A percentile compares a stretch with the other conserved stretches of the same genome.
Evolutionary conservation across 140 eudicot species (phyloP).

Genomic region (Cichorium intybus): DNA sequence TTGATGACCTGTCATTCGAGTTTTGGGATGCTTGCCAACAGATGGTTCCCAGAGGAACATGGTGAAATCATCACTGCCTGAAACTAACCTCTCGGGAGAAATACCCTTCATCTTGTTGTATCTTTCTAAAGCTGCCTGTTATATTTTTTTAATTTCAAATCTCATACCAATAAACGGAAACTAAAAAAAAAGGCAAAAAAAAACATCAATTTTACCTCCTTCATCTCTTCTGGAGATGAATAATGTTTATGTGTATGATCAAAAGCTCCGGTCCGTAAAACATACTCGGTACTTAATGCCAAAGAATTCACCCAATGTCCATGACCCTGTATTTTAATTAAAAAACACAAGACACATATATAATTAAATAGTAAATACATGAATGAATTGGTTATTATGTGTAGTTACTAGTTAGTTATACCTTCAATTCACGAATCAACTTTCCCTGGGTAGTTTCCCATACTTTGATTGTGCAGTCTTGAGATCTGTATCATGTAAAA

Average conservation of each 20-base stretch:
- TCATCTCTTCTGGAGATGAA: constrained; percentile 91
- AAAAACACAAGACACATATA: neutral
- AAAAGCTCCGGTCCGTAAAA: constrained; percentile 95
- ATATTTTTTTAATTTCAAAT: neutral
- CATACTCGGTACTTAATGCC: constrained; percentile 95
- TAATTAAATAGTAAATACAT: neutral
- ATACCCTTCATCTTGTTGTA: constrained; percentile 83
- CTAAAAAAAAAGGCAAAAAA: neutral
- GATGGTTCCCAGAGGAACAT: constrained; percentile 98
- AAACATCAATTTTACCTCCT: constrained; percentile 45
- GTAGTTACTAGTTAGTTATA: constrained; percentile 4
- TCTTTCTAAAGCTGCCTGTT: constrained; percentile 85
- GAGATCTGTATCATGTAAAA: constrained; percentile 56
- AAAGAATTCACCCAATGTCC: constrained; percentile 98
- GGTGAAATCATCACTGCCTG: constrained; percentile 98
- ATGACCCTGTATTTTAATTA: constrained; percentile 58
- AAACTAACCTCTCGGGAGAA: constrained; percentile 94
- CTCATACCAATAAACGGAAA: neutral
- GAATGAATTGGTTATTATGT: neutral
- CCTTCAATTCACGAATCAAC: constrained; percentile 92
- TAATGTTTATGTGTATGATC: constrained; percentile 79
- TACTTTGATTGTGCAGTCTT: constrained; percentile 92
- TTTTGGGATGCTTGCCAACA: constrained; percentile 83
- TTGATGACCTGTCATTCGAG: constrained; percentile 99
- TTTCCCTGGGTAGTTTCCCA: constrained; percentile 97